Conservation (phyloP, 768 basidiomycete species). For the Fistulinella prunicolor region DNA sequence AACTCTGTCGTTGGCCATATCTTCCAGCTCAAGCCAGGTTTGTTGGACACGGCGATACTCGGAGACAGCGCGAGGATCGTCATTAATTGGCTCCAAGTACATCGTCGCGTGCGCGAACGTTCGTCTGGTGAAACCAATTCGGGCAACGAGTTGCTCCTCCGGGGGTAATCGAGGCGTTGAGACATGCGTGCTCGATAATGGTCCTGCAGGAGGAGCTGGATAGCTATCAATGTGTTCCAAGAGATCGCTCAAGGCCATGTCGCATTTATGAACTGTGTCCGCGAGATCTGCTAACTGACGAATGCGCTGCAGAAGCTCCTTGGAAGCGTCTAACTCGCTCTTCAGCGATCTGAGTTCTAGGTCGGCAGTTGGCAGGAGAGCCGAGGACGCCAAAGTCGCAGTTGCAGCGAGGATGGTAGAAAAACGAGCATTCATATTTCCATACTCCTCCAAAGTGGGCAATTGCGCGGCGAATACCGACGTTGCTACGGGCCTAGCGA, state of each 20-base stretch:
- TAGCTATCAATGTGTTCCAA: conserved; percentile 86
- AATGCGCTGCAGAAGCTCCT: conserved; percentile 48
- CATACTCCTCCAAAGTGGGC: conserved; percentile 48
- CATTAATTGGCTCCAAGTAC: conserved; percentile 40
- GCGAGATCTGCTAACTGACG: conserved; percentile 54
- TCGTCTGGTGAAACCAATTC: conserved; percentile 61
- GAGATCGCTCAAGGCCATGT: conserved; percentile 77
- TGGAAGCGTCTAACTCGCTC: conserved; percentile 53
- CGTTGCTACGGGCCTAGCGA: conserved; percentile 40
- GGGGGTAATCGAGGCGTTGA: conserved; percentile 45
- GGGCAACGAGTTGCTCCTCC: conserved; percentile 62
- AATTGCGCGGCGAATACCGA: conserved; percentile 40
- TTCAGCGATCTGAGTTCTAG: conserved; percentile 62
- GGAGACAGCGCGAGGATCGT: conserved; percentile 57
- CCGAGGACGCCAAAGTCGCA: conserved; percentile 43
- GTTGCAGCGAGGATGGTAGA: conserved; percentile 44
- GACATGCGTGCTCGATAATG: conserved; percentile 50
- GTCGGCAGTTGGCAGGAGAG: conserved; percentile 42
- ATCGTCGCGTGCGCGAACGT: conserved; percentile 46
- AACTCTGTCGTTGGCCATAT: conserved; percentile 74
- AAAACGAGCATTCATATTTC: conserved; percentile 48
- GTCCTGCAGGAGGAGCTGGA: conserved; percentile 54
- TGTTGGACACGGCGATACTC: conserved; percentile 71
- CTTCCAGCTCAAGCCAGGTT: conserved; percentile 77
- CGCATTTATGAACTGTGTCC: conserved; percentile 52